A percentile compares a stretch with the other conserved stretches of the same genome.
These are phyloP conservation scores for carrot (Daucus carota) DNA, from an alignment of 129 eudicot genomes.

Conservation along the genomic window DNA sequence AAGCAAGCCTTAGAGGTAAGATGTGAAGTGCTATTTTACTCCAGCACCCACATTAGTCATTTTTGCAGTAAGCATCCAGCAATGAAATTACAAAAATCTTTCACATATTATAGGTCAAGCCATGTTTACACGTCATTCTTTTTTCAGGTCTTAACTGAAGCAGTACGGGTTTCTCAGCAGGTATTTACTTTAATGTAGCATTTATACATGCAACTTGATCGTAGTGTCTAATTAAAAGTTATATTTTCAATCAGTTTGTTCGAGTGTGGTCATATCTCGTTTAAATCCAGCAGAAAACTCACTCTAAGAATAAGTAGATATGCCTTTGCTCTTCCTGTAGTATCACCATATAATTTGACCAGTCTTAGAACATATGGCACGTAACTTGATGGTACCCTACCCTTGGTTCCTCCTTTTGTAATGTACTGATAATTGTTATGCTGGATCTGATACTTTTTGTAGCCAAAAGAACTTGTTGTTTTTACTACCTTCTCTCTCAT, in stretches of 20 bases:
- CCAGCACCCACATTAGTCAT: neutral
- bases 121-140: conserved; percentile 20
- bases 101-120: conserved; percentile 7
- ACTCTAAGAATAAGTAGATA: neutral
- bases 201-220: neutral
- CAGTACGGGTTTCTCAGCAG: conserved; percentile 89
- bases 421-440: neutral
- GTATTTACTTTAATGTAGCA: conserved; percentile 23
- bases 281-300: neutral
- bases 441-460: neutral
- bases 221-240: neutral
- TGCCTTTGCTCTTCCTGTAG: neutral
- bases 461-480: too few species aligned
- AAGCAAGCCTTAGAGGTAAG: conserved; percentile 81
- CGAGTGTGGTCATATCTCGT: neutral
- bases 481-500: neutral
- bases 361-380: neutral
- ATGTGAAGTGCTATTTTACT: conserved; percentile 1
- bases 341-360: neutral
- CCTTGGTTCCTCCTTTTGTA: neutral
- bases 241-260: neutral
- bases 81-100: neutral
- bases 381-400: neutral
- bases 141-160: conserved; percentile 86
- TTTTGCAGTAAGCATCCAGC: neutral